Conservation (phyloP, 106 monocot species). For the Agapanthus africanus region DNA sequence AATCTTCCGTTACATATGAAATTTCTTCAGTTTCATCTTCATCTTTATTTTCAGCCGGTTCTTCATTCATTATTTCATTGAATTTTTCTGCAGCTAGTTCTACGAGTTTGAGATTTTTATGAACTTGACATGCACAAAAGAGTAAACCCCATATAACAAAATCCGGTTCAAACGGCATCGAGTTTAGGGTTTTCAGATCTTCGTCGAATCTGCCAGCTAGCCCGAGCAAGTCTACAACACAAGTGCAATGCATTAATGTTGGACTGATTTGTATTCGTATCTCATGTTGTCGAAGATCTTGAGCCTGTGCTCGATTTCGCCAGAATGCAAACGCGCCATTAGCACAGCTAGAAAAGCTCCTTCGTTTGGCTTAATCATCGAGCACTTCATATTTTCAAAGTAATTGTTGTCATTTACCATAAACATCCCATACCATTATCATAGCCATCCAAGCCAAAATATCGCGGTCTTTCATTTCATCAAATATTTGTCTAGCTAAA, state of each 20-base stretch:
- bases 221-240: conserved; percentile 36
- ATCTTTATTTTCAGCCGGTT: too few relatives aligned
- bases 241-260: conserved; percentile 29
- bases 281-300: conserved; percentile 29
- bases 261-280: conserved; percentile 17
- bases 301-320: conserved; percentile 23
- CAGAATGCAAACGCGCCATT: conserved; percentile 27
- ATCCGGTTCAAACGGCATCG: conserved; percentile 35
- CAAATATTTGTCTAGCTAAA: conserved; percentile 20
- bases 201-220: conserved; percentile 25
- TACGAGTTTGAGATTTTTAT: conserved; percentile 27
- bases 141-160: conserved; percentile 51
- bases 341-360: conserved; percentile 28
- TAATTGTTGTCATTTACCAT: conserved; percentile 22
- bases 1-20: too few relatives aligned
- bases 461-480: conserved; percentile 19
- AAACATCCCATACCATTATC: conserved; percentile 35
- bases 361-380: conserved; percentile 19
- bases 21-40: too few relatives aligned
- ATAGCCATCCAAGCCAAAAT: conserved; percentile 30
- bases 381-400: conserved; percentile 30
- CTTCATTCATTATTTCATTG: too few relatives aligned
- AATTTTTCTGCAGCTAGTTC: conserved; percentile 36
- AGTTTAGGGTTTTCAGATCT: conserved; percentile 23
- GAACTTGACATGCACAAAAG: conserved; percentile 32